Conservation (phyloP, 2,329 filamentous ascomycete genomes). For the Periconia macrospinosa region DNA sequence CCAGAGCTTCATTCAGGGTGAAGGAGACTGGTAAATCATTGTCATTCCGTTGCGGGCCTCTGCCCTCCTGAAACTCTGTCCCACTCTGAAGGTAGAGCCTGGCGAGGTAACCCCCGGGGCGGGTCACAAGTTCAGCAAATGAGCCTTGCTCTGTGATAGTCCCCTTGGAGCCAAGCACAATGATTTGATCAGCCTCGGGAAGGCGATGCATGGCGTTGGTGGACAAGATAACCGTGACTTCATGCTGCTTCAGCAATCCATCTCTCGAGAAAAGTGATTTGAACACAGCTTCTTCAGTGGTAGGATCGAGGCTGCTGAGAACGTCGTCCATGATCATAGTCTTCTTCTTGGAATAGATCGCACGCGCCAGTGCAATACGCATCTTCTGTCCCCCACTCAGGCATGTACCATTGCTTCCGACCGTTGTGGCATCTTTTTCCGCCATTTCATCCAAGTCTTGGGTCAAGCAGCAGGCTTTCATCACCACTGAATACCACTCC, state of each 20-base stretch:
- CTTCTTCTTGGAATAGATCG: conserved; percentile 49
- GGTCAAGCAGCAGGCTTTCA: conserved; percentile 3
- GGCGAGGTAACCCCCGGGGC: too few relatives aligned
- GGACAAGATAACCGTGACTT: conserved; percentile 3
- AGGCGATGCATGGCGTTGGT: conserved; percentile 3
- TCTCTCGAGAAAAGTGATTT: conserved; percentile 1
- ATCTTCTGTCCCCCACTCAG: conserved; percentile 52
- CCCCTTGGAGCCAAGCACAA: conserved; percentile 1
- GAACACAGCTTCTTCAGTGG: conserved; percentile 4
- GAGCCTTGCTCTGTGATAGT: conserved; percentile 3
- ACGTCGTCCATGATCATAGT: conserved; percentile 51
- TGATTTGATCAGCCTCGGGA: conserved; percentile 3
- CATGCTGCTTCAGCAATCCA: background rate
- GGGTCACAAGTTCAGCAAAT: background rate
- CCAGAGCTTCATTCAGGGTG: too few relatives aligned
- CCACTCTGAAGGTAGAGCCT: too few relatives aligned
- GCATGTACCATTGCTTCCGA: conserved; percentile 29
- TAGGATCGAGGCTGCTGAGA: conserved; percentile 48
- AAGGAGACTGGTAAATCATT: too few relatives aligned
- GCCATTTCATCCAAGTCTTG: background rate
- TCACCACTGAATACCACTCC: conserved; percentile 3
- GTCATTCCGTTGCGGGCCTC: too few relatives aligned
- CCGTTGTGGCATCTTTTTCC: conserved; percentile 1
- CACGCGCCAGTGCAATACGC: conserved; percentile 37
- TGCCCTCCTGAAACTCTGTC: too few relatives aligned